phyloP scores from a whole-genome alignment of 257 asterid species.

The Plectranthus barbatus region DNA sequence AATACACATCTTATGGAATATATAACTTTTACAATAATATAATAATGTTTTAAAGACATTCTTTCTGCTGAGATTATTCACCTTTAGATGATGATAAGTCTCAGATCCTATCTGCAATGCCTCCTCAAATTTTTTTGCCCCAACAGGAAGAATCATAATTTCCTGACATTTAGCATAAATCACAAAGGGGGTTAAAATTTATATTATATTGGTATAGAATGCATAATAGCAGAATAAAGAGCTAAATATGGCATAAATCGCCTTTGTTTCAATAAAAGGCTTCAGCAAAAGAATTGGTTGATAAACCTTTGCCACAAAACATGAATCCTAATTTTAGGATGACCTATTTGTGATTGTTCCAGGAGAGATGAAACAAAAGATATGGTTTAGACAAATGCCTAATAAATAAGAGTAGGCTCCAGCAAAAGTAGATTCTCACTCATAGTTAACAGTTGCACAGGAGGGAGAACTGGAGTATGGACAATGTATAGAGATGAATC shows the following conservation, averaged over 20 bases:
- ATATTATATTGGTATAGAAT: not conserved
- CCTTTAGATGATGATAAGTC: slow-evolving; percentile 95
- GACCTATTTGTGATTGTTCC: no score
- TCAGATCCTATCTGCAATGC: slow-evolving; percentile 97
- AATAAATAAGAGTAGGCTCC: not conserved
- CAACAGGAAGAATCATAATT: slow-evolving; percentile 85
- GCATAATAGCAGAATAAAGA: slow-evolving; percentile 1
- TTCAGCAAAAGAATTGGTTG: not conserved
- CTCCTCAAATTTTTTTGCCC: slow-evolving; percentile 84
- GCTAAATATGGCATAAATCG: not conserved
- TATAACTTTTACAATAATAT: not conserved
- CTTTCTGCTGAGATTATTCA: slow-evolving; percentile 21
- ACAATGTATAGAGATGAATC: not conserved
- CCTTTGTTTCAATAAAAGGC: not conserved
- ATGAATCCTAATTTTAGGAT: no score
- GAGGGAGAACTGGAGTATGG: not conserved
- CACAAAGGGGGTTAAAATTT: not conserved
- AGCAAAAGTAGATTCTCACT: not conserved
- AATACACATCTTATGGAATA: not conserved
- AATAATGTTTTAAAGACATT: not conserved
- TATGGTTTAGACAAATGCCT: not conserved
- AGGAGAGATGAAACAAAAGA: no score
- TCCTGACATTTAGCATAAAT: slow-evolving; percentile 43
- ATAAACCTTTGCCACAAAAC: not conserved
- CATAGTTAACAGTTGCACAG: not conserved